Evolutionary conservation across 257 asterid species (phyloP).

Genomic region (Hygrophila difformis): DNA sequence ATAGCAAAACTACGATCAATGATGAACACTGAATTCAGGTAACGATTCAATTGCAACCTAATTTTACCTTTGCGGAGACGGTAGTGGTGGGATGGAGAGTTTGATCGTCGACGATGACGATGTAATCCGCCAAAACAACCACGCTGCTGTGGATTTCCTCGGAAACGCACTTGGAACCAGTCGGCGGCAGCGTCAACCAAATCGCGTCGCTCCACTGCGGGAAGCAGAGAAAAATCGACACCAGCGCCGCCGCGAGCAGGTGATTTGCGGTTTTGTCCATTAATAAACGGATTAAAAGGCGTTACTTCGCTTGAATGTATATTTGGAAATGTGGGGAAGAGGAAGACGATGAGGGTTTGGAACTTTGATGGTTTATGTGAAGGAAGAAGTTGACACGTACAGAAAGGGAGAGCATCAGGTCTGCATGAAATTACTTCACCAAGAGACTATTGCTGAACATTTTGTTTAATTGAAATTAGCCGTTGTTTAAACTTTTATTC

Average conservation of each 20-base stretch:
- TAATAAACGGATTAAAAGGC: too few species aligned
- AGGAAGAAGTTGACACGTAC: too few species aligned
- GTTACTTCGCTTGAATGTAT: too few species aligned
- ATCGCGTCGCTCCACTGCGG: conserved; percentile 37
- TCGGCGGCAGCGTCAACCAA: conserved; percentile 62
- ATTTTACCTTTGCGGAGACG: conserved; percentile 56
- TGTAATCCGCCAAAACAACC: conserved; percentile 75
- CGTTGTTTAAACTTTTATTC: too few species aligned
- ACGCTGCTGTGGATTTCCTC: conserved; percentile 86
- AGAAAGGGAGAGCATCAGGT: too few species aligned
- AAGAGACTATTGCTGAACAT: too few species aligned
- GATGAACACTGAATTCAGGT: neutral
- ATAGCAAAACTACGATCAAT: neutral
- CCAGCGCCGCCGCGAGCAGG: conserved; percentile 24
- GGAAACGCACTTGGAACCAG: conserved; percentile 77
- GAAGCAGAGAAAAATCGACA: conserved; percentile 12
- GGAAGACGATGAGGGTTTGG: too few species aligned
- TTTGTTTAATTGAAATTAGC: too few species aligned
- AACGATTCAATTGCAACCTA: neutral
- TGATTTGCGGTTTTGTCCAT: too few species aligned
- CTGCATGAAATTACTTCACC: too few species aligned
- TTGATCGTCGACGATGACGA: conserved; percentile 61
- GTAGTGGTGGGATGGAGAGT: conserved; percentile 45
- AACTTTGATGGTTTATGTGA: too few species aligned
- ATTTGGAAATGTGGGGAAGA: too few species aligned